A percentile compares a stretch with the other conserved stretches of the same genome.
Conservation (phyloP, 306 rosid genomes). For the Psophocarpus tetragonolobus region DNA sequence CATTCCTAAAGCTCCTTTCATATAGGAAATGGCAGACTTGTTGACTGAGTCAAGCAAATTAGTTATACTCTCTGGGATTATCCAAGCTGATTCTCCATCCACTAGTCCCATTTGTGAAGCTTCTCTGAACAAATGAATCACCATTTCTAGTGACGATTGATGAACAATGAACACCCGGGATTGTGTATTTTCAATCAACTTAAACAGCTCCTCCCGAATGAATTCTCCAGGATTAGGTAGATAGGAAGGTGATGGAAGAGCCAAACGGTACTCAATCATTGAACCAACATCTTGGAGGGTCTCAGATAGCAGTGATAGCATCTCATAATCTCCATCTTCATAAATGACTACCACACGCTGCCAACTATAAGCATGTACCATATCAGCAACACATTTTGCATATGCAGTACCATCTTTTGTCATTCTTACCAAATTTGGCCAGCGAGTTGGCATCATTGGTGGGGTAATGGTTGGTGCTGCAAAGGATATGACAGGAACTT, state of each 20-base stretch:
- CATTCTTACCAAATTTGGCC: constrained; percentile 56
- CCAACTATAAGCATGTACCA: constrained; percentile 49
- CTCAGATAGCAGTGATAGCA: constrained; percentile 54
- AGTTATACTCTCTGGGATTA: constrained; percentile 57
- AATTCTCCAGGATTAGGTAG: constrained; percentile 38
- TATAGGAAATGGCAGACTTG: constrained; percentile 45
- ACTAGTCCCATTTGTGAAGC: constrained; percentile 60
- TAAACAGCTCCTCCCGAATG: constrained; percentile 45
- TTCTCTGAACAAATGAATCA: constrained; percentile 55
- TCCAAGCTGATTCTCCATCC: constrained; percentile 64
- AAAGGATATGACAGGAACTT: constrained; percentile 61
- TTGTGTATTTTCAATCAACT: constrained; percentile 42
- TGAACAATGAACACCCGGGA: constrained; percentile 68
- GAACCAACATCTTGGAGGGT: constrained; percentile 56
- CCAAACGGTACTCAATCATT: constrained; percentile 56
- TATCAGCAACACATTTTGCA: constrained; percentile 52
- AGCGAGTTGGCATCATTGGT: constrained; percentile 30
- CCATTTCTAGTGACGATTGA: constrained; percentile 54
- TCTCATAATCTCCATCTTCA: constrained; percentile 56
- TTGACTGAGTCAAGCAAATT: constrained; percentile 51
- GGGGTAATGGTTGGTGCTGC: constrained; percentile 54
- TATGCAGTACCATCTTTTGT: constrained; percentile 39
- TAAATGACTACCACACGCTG: constrained; percentile 51
- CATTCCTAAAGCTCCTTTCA: constrained; percentile 74
- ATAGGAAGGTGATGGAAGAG: constrained; percentile 55